These are phyloP conservation scores for Aaosphaeria arxii DNA, from an alignment of 2,329 filamentous ascomycete species.

Conservation along the genomic window DNA sequence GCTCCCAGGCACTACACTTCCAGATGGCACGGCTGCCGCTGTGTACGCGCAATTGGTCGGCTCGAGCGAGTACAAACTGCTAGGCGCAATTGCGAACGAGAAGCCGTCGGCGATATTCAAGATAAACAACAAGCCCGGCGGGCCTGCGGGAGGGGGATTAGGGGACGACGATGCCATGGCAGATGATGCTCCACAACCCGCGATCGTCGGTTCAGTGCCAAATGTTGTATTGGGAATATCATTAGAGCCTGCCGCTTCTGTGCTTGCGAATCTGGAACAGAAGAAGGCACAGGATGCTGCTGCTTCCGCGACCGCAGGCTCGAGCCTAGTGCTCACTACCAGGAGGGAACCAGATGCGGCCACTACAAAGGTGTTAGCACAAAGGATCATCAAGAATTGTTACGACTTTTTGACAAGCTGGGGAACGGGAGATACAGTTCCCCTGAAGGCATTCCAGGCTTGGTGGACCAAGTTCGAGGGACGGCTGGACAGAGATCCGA, in stretches of 20 bases:
- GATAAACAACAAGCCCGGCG: constrained; percentile 48
- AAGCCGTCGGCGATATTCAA: constrained; percentile 94
- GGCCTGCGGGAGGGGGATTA: constrained; percentile 35
- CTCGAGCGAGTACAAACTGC: constrained; percentile 67
- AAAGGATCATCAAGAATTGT: constrained; percentile 92
- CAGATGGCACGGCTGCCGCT: constrained; percentile 74
- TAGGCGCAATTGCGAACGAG: constrained; percentile 84
- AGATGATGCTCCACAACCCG: constrained; percentile 32
- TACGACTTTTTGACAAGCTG: constrained; percentile 96
- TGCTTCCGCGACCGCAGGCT: constrained; percentile 20
- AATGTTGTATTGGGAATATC: constrained; percentile 73
- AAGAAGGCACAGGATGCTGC: constrained; percentile 46
- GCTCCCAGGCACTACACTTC: constrained; percentile 72
- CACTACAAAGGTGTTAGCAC: constrained; percentile 76
- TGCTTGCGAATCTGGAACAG: constrained; percentile 66
- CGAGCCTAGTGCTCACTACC: constrained; percentile 32
- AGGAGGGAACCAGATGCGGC: constrained; percentile 41
- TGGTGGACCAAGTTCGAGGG: constrained; percentile 98
- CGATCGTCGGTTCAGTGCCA: constrained; percentile 8
- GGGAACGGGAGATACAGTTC: constrained; percentile 77
- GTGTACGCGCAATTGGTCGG: constrained; percentile 79
- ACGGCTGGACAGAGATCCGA: constrained; percentile 78
- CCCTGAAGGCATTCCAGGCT: constrained; percentile 90
- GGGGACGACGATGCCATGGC: constrained; percentile 48
- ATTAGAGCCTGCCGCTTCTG: constrained; percentile 71